Conservation (phyloP, 371 early-diverging fungal genomes). For the Mucor sp. region DNA sequence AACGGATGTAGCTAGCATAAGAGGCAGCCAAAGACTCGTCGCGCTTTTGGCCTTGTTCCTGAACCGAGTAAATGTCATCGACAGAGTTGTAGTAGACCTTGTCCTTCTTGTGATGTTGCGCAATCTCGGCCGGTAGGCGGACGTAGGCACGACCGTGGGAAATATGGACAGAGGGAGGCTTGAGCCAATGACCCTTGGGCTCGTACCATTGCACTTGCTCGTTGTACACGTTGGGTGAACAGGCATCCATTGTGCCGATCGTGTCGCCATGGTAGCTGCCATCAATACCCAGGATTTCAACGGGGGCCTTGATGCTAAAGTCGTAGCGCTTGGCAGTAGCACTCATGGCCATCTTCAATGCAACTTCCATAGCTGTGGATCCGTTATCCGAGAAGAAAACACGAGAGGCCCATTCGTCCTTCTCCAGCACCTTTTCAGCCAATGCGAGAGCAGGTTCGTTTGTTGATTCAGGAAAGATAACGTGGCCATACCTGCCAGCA, state of each 20-base stretch:
- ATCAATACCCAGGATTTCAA: conserved; percentile 71
- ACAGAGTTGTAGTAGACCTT: conserved; percentile 33
- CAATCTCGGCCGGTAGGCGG: conserved; percentile 36
- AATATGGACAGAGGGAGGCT: conserved; percentile 69
- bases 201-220: conserved; percentile 78
- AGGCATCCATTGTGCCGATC: conserved; percentile 85
- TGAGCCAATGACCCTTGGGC: conserved; percentile 76
- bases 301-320: conserved; percentile 39
- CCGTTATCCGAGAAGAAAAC: conserved; percentile 88
- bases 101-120: conserved; percentile 7
- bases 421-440: conserved; percentile 67
- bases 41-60: conserved; percentile 18
- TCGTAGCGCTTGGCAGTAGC: conserved; percentile 46
- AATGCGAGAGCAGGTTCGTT: conserved; percentile 73
- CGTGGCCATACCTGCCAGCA: conserved; percentile 82
- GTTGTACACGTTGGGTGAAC: conserved; percentile 77
- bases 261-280: conserved; percentile 89
- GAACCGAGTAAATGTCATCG: conserved; percentile 39
- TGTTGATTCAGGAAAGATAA: conserved; percentile 80
- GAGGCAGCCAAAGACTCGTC: conserved; percentile 32
- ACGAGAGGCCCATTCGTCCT: conserved; percentile 69
- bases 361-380: conserved; percentile 80
- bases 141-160: conserved; percentile 62
- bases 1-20: conserved; percentile 56
- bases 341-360: conserved; percentile 79